Evolutionary conservation across 257 asterid genomes (phyloP), one percentile per base, ranked within the genome.

Genomic region (Nicotiana knightiana): DNA sequence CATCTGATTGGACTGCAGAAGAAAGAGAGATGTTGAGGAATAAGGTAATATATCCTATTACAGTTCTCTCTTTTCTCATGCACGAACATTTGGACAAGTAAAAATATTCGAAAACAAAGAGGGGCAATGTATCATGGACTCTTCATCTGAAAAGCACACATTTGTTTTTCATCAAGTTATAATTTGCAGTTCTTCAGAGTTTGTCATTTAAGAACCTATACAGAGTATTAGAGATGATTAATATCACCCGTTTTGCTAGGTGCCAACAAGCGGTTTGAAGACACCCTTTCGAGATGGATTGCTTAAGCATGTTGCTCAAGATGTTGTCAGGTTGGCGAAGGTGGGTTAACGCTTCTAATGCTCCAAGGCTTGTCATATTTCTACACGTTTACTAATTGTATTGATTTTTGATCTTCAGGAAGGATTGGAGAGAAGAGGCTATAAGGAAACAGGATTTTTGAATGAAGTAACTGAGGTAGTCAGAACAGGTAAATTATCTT

Each of bases 231-330:
- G 35, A 71, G 78, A 24, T 71, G 79, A 73, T n/a, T 73, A 73
- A 73, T 51, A 73, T 73, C 63, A 6, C 43, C 16, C 43, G 65
- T 46, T 88, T 32, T 87, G 39, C 58, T 89, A 96, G 99, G 99
- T 96, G 46, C 93, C 98, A 39, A 83, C 83, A 65, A 86, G 83
- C 86, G 99, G 99, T 62, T 81, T 96, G 89, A 91, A 92, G 89
- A 96, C 98, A 4, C 99, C 98, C 51, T 96, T 96, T 85, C 98
- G 98, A 33, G 99, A 96, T 65, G 99, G 99, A 68, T 87, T 96
- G 90, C 91, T 96, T 82, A 94, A 92, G 94, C 98, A 96, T 83
- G 95, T 94, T 33, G 98, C 98, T 24, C 96, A 94, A 86, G 98
- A 96, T 59, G 94, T 96, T 16, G 85, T 96, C 86, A 86, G 93